Conservation (phyloP, 83 land plant species). For the Picea engelmannii region DNA sequence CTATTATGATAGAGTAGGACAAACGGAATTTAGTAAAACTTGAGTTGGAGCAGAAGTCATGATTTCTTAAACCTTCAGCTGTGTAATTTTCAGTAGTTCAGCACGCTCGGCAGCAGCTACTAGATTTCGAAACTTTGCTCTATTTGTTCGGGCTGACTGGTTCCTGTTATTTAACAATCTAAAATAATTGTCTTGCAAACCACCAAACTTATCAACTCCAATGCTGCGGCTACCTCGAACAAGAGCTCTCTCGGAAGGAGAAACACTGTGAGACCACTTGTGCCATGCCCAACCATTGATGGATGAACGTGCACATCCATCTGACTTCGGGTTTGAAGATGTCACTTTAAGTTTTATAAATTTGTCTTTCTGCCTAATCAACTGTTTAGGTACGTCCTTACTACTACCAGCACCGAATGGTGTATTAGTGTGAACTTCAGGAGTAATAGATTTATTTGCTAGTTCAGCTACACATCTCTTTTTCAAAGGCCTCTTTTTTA, state of each 20-base stretch:
- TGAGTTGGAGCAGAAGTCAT: background rate
- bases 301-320: slow-evolving; percentile 91
- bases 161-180: slow-evolving; percentile 48
- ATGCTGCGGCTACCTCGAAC: slow-evolving; percentile 36
- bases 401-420: background rate
- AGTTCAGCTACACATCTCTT: slow-evolving; percentile 8
- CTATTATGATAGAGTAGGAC: background rate
- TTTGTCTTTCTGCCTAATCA: slow-evolving; percentile 9
- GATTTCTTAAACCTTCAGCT: slow-evolving; percentile 58
- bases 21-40: background rate
- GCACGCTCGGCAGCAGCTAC: slow-evolving; percentile 90
- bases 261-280: slow-evolving; percentile 62
- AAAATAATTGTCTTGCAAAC: slow-evolving; percentile 21
- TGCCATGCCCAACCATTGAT: slow-evolving; percentile 93
- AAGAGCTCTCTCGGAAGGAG: slow-evolving; percentile 57
- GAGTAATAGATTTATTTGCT: background rate
- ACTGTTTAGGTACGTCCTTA: background rate
- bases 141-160: slow-evolving; percentile 91
- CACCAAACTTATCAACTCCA: slow-evolving; percentile 6
- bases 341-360: slow-evolving; percentile 17
- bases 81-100: slow-evolving; percentile 82
- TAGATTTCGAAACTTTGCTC: slow-evolving; percentile 86
- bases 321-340: slow-evolving; percentile 41
- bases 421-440: background rate
- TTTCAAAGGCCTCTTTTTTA: slow-evolving; percentile 1